Evolutionary conservation across 768 basidiomycete genomes (phyloP).

Genomic region (Suillus luteus): DNA sequence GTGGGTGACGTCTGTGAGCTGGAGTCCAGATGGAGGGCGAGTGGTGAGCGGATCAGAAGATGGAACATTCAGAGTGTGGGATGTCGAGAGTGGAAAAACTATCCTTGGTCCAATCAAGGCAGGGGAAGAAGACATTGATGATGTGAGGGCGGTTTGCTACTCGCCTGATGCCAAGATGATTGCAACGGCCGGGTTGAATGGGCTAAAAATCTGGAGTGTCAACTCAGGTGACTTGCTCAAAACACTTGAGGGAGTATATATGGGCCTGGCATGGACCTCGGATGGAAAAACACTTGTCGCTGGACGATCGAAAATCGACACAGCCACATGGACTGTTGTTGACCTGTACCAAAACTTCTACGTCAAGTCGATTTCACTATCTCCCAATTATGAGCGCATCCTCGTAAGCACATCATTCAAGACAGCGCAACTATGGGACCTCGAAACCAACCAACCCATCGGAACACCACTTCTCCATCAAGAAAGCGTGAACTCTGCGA

Average conservation of each 20-base stretch:
- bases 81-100: background rate
- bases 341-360: too few species aligned
- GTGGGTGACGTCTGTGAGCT: too few species aligned
- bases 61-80: background rate
- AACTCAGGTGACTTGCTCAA: background rate
- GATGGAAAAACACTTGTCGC: too few species aligned
- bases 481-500: fast-evolving
- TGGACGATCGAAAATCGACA: too few species aligned
- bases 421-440: too few species aligned
- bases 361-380: too few species aligned
- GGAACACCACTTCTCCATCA: background rate
- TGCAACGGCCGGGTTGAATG: background rate
- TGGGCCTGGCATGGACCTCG: too few species aligned
- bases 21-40: too few species aligned
- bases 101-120: background rate
- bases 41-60: too few species aligned
- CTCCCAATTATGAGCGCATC: too few species aligned
- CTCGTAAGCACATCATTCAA: too few species aligned
- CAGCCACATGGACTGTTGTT: too few species aligned
- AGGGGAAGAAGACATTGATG: background rate
- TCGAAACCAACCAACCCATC: background rate
- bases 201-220: background rate
- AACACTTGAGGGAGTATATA: background rate
- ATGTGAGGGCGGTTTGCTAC: background rate
- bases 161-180: background rate